Base-by-base conservation (phyloP, 2,329 filamentous ascomycete genomes). In the Blastomyces percursus region DNA sequence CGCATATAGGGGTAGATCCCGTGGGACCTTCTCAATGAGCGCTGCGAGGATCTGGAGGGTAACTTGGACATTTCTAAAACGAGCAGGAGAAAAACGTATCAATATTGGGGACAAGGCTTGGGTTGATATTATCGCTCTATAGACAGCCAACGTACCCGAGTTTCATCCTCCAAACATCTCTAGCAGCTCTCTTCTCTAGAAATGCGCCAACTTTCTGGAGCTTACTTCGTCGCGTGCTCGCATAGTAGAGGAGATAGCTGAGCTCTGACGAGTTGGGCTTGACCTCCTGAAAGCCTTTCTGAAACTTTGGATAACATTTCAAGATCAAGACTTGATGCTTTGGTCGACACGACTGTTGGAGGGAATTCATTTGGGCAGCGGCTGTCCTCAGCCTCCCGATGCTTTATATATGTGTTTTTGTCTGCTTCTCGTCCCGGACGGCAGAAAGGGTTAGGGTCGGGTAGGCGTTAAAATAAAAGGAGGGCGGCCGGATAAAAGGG, bases 251-350 rank as follows among this genome's bases (percentile, higher is more conserved):
- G 67, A 99, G 84, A 74, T 97, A 97, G 77, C 91, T 96, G 66
- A 99, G 85, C 80, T 99, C 94, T 78, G 91, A 96, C 68, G 91
- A 91, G 77, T 97, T 97, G 54, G 94, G 92, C 78, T 93, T 95
- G 72, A 96, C 91, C 71, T 96, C 91, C 73, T 92, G 88, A 66
- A 90, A 87, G 60, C 90, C 91, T 78, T 96, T 97, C 67, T 90
- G 90, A 67, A 90, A 92, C 69, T 89, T 88, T 50, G 94, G 94
- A 76, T 96, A 99, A 81, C 93, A 97, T 79, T 96, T 96, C 67
- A 96, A 84, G 68, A 96, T 88, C 65, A 97, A 81, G 69, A 96
- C 90, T 82, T 97, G 93, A 79, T 99, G 94, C 81, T 96, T 97
- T 35, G 94, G 93, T 64, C 93, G 90, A 76, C 80, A 82, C 69